phyloP scores from a whole-genome alignment of 148 eudicot genomes.

The Amaranthus hypochondriacus region DNA sequence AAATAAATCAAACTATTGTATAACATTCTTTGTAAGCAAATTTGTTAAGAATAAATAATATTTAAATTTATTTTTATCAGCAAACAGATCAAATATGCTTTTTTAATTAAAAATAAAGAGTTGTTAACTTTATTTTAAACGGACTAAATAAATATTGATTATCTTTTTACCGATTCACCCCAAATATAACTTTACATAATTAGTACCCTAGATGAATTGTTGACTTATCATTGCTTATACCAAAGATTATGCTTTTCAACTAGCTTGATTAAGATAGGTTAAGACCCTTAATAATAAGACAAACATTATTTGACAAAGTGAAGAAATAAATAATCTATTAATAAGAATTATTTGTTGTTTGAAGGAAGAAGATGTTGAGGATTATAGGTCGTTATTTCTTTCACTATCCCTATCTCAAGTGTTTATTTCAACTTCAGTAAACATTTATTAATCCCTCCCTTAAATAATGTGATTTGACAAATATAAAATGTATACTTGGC shows the following conservation, averaged over 20 bases:
- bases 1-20: too few species aligned
- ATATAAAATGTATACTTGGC: not conserved
- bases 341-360: slow-evolving; percentile 1
- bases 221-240: slow-evolving; percentile 7
- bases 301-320: not conserved
- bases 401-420: slow-evolving; percentile 29
- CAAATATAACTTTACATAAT: not conserved
- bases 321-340: not conserved
- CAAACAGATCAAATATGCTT: too few species aligned
- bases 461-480: too few species aligned
- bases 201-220: not conserved
- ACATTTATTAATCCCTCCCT: not conserved
- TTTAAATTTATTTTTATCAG: too few species aligned
- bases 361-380: slow-evolving; percentile 7
- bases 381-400: slow-evolving; percentile 22
- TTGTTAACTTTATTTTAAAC: too few species aligned
- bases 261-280: slow-evolving; percentile 8
- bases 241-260: not conserved
- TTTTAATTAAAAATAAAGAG: too few species aligned
- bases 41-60: too few species aligned
- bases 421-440: slow-evolving; percentile 19
- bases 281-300: not conserved
- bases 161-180: not conserved
- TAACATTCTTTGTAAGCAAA: too few species aligned
- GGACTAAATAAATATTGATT: not conserved